Evolutionary conservation across 1,284 basidiomycete species (phyloP).

Genomic region (Phaffia rhodozyma): DNA sequence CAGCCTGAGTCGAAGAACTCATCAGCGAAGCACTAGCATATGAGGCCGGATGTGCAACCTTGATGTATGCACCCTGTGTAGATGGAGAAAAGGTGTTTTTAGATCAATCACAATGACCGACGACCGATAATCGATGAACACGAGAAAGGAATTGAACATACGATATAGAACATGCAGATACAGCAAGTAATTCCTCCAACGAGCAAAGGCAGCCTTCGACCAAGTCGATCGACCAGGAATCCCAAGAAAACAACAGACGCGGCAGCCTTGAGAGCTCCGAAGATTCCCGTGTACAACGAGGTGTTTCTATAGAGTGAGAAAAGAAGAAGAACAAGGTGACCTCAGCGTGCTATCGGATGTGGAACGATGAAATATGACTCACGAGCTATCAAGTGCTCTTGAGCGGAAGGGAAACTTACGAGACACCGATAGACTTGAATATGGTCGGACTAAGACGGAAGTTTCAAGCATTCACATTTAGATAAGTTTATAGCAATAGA

Average conservation of each 20-base stretch:
- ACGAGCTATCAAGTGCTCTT: no score
- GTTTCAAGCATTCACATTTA: neutral
- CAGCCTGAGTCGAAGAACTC: slow-evolving; percentile 19
- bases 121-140: neutral
- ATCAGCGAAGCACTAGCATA: slow-evolving; percentile 6
- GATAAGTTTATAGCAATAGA: neutral
- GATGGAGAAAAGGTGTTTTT: neutral
- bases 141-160: neutral
- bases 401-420: neutral
- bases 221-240: slow-evolving; percentile 29
- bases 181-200: slow-evolving; percentile 20
- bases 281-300: slow-evolving; percentile 34
- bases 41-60: slow-evolving; percentile 20
- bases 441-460: slow-evolving; percentile 23
- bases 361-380: neutral
- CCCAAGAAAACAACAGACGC: slow-evolving; percentile 25
- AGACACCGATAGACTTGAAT: slow-evolving; percentile 32
- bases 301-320: slow-evolving; percentile 20
- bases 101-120: neutral
- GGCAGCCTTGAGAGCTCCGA: slow-evolving; percentile 34
- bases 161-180: slow-evolving; percentile 24
- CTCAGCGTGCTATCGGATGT: neutral
- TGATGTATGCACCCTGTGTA: slow-evolving; percentile 22
- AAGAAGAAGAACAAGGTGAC: neutral
- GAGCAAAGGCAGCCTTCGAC: slow-evolving; percentile 27